Conservation (phyloP, 176 grass and related monocot species). For the Triticum monococcum region DNA sequence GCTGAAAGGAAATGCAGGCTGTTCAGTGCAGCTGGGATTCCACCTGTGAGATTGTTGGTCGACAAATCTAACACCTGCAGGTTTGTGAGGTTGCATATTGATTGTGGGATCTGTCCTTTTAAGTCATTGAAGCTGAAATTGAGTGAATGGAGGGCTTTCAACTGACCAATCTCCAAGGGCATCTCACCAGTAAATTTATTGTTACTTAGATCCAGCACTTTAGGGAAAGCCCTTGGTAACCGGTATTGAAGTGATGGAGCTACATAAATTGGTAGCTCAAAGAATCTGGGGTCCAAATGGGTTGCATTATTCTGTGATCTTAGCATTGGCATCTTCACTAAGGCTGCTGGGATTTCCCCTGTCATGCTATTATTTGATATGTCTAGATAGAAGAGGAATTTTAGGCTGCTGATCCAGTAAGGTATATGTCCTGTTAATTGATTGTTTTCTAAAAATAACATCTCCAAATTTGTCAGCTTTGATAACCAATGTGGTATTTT, state of each 20-base stretch:
- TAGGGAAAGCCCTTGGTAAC: neutral
- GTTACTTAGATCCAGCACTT: neutral
- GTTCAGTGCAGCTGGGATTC: neutral
- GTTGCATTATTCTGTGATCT: neutral
- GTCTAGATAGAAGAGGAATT: neutral
- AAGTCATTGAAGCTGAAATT: slow-evolving; percentile 29
- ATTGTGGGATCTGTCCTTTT: slow-evolving; percentile 3
- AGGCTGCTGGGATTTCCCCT: neutral
- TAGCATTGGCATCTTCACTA: slow-evolving; percentile 17
- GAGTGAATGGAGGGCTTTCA: neutral
- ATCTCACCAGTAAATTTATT: slow-evolving; percentile 5
- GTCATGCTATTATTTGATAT: slow-evolving; percentile 19
- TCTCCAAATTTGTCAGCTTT: slow-evolving; percentile 9
- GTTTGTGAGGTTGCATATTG: slow-evolving; percentile 22
- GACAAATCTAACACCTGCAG: slow-evolving; percentile 9
- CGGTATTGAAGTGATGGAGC: neutral
- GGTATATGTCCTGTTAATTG: slow-evolving; percentile 19
- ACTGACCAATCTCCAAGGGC: neutral
- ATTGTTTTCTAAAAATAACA: neutral
- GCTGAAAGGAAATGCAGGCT: slow-evolving; percentile 5
- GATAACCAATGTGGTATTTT: slow-evolving; percentile 42
- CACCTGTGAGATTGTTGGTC: slow-evolving; percentile 1
- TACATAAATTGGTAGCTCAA: neutral
- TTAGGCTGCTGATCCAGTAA: neutral
- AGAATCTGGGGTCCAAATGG: neutral